Evolutionary conservation across 2,329 filamentous ascomycete species (phyloP).

Genomic region (Alternaria arborescens): DNA sequence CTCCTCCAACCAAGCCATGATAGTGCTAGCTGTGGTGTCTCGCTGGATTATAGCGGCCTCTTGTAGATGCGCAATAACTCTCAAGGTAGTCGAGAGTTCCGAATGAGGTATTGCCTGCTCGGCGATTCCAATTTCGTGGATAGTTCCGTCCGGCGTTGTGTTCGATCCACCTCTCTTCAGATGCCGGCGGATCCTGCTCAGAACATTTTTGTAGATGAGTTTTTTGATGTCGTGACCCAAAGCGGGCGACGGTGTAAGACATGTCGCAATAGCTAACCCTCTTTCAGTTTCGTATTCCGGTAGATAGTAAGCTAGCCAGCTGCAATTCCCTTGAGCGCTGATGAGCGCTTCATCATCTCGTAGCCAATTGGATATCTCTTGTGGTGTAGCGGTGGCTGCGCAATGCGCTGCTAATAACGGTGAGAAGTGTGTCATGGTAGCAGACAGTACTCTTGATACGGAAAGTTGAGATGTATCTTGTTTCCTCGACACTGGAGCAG

Average conservation of each 20-base stretch:
- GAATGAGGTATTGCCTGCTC: neutral
- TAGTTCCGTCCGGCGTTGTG: neutral
- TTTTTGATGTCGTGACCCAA: constrained; percentile 4
- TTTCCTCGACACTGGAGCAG: neutral
- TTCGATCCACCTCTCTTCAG: neutral
- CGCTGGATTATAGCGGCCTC: constrained; percentile 5
- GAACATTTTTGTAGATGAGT: constrained; percentile 5
- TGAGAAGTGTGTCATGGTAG: neutral
- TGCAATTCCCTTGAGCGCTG: constrained; percentile 12
- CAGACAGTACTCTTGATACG: neutral
- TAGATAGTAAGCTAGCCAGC: constrained; percentile 19
- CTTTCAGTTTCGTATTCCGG: constrained; percentile 1
- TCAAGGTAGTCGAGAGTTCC: constrained; percentile 14
- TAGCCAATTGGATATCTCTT: constrained; percentile 12
- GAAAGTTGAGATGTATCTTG: no score
- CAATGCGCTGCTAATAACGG: constrained; percentile 11
- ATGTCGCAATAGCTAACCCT: constrained; percentile 4
- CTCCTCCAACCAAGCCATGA: constrained; percentile 4
- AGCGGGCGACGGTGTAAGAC: neutral
- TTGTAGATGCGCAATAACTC: constrained; percentile 12
- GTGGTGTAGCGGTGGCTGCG: constrained; percentile 3
- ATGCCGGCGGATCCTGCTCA: neutral
- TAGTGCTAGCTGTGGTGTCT: constrained; percentile 6
- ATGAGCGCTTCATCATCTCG: constrained; percentile 16
- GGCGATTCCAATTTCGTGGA: neutral